Evolutionary conservation across 2,329 filamentous ascomycete species (phyloP).

Genomic region (Thelonectria olida): DNA sequence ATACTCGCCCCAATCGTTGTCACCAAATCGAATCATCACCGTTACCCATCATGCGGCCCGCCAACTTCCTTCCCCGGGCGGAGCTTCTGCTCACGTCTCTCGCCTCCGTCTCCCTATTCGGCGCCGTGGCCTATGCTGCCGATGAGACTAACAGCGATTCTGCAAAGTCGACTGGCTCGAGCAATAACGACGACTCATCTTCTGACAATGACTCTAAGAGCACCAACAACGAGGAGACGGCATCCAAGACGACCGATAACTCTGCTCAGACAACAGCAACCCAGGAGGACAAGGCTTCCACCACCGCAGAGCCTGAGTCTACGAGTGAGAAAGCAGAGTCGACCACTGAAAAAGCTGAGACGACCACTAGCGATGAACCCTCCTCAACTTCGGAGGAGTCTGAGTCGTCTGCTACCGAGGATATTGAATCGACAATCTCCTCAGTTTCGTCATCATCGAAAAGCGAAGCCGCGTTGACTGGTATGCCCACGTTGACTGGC

Average conservation of each 20-base stretch:
- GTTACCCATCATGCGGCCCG: conserved; percentile 41
- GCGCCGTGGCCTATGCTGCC: conserved; percentile 46
- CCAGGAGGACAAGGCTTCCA: conserved; percentile 16
- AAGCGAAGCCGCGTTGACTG: conserved; percentile 39
- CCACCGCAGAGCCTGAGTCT: conserved; percentile 26
- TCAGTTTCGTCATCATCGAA: conserved; percentile 27
- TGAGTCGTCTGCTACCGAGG: conserved; percentile 23
- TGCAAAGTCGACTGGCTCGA: conserved; percentile 18
- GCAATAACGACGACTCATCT: not conserved
- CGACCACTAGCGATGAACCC: conserved; percentile 11
- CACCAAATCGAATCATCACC: not conserved
- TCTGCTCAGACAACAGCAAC: conserved; percentile 30
- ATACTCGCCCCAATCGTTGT: not conserved
- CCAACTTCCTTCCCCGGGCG: conserved; percentile 37
- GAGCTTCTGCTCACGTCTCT: conserved; percentile 41
- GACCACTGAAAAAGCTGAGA: conserved; percentile 27
- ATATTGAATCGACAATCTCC: conserved; percentile 23
- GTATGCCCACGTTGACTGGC: conserved; percentile 54
- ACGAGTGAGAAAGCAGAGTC: conserved; percentile 15
- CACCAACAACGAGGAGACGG: conserved; percentile 10
- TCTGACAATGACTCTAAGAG: conserved; percentile 1
- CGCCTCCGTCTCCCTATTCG: conserved; percentile 41
- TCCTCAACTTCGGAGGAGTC: conserved; percentile 31
- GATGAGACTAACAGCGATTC: conserved; percentile 30
- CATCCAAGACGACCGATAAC: conserved; percentile 11